A percentile compares a stretch with the other conserved stretches of the same genome.
Conservation (phyloP, 2,329 filamentous ascomycete genomes). For the Pseudogymnoascus sp. region DNA sequence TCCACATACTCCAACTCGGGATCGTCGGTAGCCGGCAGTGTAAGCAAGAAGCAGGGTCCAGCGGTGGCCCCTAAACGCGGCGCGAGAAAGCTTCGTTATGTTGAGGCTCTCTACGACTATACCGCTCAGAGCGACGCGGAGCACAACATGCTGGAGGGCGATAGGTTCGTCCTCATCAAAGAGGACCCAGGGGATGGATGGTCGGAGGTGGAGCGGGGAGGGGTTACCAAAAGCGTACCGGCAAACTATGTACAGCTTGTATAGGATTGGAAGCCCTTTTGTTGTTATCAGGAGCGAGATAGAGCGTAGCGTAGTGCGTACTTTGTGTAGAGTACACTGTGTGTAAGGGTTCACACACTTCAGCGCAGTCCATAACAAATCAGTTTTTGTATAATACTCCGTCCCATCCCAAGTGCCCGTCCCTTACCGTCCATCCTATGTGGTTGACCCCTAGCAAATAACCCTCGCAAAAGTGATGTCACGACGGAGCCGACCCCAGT, state of each 20-base stretch:
- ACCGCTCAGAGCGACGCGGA: constrained; percentile 76
- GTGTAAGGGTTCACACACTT: constrained; percentile 2
- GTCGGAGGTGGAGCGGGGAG: constrained; percentile 92
- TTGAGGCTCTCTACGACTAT: constrained; percentile 90
- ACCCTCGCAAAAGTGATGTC: constrained; percentile 1
- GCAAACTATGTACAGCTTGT: constrained; percentile 76
- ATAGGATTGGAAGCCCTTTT: background rate
- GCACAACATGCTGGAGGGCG: constrained; percentile 84
- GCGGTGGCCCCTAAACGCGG: constrained; percentile 84
- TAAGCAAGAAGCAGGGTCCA: constrained; percentile 30
- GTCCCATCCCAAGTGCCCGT: background rate
- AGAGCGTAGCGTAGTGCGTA: background rate
- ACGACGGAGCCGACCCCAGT: background rate
- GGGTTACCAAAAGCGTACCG: constrained; percentile 78
- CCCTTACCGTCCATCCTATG: background rate
- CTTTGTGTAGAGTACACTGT: background rate
- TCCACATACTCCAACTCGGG: constrained; percentile 74
- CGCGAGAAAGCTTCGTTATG: constrained; percentile 89
- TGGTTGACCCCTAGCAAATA: background rate
- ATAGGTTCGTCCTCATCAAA: constrained; percentile 82
- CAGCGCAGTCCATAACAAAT: background rate
- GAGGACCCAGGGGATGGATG: constrained; percentile 89
- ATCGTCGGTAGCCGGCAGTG: constrained; percentile 53
- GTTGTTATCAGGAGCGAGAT: background rate
- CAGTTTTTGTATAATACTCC: background rate